Percentiles rank a stretch among this genome's conserved stretches.
phyloP scores from a whole-genome alignment of 2,329 filamentous ascomycete genomes.

The Beauveria rudraprayagi region DNA sequence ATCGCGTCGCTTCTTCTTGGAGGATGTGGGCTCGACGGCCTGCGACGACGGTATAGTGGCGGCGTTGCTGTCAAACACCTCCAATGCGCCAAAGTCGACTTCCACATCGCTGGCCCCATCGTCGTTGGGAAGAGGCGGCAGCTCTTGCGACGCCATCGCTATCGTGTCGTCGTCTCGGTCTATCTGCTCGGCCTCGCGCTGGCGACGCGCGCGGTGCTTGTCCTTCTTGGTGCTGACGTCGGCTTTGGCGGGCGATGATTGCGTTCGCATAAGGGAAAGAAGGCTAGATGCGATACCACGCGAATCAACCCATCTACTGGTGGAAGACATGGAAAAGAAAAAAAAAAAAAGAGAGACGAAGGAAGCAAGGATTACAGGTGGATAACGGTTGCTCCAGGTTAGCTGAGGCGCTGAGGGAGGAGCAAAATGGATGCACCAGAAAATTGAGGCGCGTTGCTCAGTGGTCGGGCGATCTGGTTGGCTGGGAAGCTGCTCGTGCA shows the following conservation, averaged over 20 bases:
- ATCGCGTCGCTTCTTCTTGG: slow-evolving; percentile 24
- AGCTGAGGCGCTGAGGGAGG: background rate
- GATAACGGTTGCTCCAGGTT: background rate
- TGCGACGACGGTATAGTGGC: slow-evolving; percentile 22
- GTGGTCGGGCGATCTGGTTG: background rate
- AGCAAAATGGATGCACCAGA: slow-evolving; percentile 17
- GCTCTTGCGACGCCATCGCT: slow-evolving; percentile 12
- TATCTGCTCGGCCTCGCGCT: background rate
- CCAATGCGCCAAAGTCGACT: slow-evolving; percentile 27
- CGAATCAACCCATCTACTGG: slow-evolving; percentile 26
- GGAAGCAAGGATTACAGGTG: slow-evolving; percentile 2
- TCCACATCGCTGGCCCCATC: slow-evolving; percentile 18
- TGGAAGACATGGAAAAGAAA: slow-evolving; percentile 20
- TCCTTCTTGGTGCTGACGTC: slow-evolving; percentile 16
- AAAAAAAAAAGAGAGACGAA: slow-evolving; percentile 18
- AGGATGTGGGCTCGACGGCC: slow-evolving; percentile 13
- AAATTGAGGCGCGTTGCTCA: slow-evolving; percentile 17
- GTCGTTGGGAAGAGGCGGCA: slow-evolving; percentile 12
- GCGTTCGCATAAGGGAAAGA: slow-evolving; percentile 22
- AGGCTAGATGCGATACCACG: slow-evolving; percentile 24
- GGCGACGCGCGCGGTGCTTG: slow-evolving; percentile 11
- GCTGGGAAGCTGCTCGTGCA: slow-evolving; percentile 13
- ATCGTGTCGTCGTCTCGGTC: slow-evolving; percentile 12
- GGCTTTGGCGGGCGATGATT: slow-evolving; percentile 17
- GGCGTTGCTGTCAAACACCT: slow-evolving; percentile 32